Conservation (phyloP, 1,284 basidiomycete species). For the Marasmius tenuissimus region DNA sequence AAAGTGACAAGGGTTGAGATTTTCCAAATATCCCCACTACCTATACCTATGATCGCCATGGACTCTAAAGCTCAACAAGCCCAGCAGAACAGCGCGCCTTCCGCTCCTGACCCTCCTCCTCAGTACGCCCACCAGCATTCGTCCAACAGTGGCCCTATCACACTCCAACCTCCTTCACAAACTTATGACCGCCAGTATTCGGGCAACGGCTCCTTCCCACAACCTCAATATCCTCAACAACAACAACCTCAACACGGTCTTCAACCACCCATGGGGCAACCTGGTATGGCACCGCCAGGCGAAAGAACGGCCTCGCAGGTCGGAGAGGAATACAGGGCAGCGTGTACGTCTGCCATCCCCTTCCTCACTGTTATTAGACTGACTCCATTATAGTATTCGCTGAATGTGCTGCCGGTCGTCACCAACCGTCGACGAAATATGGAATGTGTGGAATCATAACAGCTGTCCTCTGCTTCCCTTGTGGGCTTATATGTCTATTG, state of each 20-base stretch:
- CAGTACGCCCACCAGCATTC: neutral
- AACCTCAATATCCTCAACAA: neutral
- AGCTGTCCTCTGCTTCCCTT: constrained; percentile 33
- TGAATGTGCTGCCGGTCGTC: constrained; percentile 31
- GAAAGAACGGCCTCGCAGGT: constrained; percentile 3
- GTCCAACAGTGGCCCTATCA: too few relatives aligned
- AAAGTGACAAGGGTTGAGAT: too few relatives aligned
- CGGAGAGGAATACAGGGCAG: constrained; percentile 6
- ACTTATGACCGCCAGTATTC: neutral
- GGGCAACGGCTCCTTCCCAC: neutral
- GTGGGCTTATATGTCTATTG: constrained; percentile 32
- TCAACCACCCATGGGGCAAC: neutral
- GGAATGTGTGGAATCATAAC: constrained; percentile 36
- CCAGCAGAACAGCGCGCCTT: neutral
- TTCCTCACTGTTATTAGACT: neutral
- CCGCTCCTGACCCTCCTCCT: neutral
- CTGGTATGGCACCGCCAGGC: neutral
- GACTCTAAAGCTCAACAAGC: neutral
- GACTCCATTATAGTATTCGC: constrained; percentile 25
- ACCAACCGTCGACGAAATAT: constrained; percentile 27
- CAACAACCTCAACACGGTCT: neutral
- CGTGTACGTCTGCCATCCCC: neutral
- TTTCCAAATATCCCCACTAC: neutral
- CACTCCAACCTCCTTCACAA: neutral
- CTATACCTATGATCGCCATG: neutral